phyloP scores from a whole-genome alignment of 306 rosid genomes.

The Rubus parviflorus region DNA sequence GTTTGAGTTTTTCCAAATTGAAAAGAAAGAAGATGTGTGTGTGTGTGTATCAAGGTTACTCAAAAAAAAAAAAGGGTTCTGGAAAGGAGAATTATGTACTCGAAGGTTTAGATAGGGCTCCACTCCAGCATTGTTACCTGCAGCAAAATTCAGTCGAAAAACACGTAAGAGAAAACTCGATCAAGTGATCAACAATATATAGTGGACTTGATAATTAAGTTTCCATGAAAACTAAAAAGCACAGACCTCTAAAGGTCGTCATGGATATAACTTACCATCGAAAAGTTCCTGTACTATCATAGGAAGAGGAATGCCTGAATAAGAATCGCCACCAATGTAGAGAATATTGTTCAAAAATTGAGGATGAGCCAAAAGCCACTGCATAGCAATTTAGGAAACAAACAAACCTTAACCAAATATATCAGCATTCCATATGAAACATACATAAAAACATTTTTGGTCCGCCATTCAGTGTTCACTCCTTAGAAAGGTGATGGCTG shows the following conservation, averaged over 20 bases:
- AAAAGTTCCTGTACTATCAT: conserved; percentile 25
- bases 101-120: conserved; percentile 26
- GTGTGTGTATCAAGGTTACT: not conserved
- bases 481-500: not conserved
- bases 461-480: not conserved
- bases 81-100: not conserved
- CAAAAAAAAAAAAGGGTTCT: not conserved
- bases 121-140: conserved; percentile 18
- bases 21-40: too few species aligned
- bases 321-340: conserved; percentile 33
- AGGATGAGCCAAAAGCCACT: conserved; percentile 32
- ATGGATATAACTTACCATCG: conserved; percentile 14
- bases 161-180: not conserved
- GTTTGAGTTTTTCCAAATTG: too few species aligned
- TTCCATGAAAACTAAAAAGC: not conserved
- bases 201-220: not conserved
- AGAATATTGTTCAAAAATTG: conserved; percentile 29
- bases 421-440: not conserved
- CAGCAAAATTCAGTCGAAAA: not conserved
- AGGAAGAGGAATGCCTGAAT: conserved; percentile 32
- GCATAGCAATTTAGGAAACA: conserved; percentile 2
- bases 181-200: not conserved
- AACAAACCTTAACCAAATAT: not conserved
- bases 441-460: not conserved
- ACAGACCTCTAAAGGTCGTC: not conserved